These are phyloP conservation scores for Penicillium bovifimosum DNA, from an alignment of 495 filamentous ascomycete species.

Conservation along the genomic window DNA sequence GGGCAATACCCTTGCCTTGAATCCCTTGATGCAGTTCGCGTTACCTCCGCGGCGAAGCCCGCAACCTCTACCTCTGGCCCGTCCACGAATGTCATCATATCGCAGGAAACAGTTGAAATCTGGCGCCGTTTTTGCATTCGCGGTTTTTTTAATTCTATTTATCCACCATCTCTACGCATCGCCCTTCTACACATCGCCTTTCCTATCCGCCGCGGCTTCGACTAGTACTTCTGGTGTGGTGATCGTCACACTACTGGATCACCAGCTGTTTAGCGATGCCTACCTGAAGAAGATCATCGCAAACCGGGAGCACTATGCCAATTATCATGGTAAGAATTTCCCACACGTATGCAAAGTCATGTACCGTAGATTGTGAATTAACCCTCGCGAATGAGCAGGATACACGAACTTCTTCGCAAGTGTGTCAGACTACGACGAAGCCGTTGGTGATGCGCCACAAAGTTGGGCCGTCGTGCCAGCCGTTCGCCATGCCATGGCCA, in stretches of 20 bases:
- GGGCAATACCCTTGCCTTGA: no score
- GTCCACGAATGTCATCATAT: conserved; percentile 55
- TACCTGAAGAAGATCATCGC: conserved; percentile 68
- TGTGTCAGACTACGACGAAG: conserved; percentile 59
- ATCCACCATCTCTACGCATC: conserved; percentile 49
- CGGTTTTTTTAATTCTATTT: conserved; percentile 55
- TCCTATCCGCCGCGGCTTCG: conserved; percentile 37
- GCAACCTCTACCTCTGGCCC: conserved; percentile 56
- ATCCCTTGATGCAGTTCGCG: conserved; percentile 87
- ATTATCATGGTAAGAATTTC: conserved; percentile 69
- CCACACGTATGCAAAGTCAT: neutral
- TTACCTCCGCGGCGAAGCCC: conserved; percentile 78
- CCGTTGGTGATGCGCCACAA: conserved; percentile 55
- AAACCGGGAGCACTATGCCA: conserved; percentile 82
- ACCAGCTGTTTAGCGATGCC: conserved; percentile 47
- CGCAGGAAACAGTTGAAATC: conserved; percentile 63
- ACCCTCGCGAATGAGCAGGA: conserved; percentile 44
- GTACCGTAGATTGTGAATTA: neutral
- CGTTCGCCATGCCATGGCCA: conserved; percentile 83
- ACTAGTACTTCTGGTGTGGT: conserved; percentile 76
- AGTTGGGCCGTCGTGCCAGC: conserved; percentile 81
- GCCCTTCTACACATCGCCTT: conserved; percentile 38
- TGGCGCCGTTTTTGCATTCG: conserved; percentile 52
- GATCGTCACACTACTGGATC: conserved; percentile 80
- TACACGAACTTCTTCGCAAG: conserved; percentile 83